Conservation (phyloP, 345 rosid genomes). For the Mangifera indica region DNA sequence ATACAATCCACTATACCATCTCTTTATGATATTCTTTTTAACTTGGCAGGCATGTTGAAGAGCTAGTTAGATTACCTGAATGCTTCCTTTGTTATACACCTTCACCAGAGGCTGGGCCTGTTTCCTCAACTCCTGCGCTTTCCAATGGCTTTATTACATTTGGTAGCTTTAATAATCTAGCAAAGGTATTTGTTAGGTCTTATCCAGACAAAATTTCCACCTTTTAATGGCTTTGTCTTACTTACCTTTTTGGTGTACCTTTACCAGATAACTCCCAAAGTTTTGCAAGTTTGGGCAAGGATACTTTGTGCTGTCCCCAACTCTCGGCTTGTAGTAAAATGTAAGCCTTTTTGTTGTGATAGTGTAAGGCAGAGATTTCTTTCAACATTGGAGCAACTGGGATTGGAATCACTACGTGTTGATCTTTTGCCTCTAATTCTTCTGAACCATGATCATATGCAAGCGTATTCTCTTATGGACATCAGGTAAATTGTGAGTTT, state of each 20-base stretch:
- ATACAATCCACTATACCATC: no score
- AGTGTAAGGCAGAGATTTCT: slow-evolving; percentile 91
- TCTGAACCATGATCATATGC: slow-evolving; percentile 98
- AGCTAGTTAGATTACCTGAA: slow-evolving; percentile 82
- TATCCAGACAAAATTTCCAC: slow-evolving; percentile 4
- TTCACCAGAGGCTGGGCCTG: slow-evolving; percentile 95
- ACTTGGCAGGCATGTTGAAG: slow-evolving; percentile 85
- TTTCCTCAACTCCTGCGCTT: slow-evolving; percentile 83
- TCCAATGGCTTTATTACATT: slow-evolving; percentile 94
- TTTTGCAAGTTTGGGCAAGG: slow-evolving; percentile 97
- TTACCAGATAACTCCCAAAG: slow-evolving; percentile 87
- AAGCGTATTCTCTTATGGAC: slow-evolving; percentile 98
- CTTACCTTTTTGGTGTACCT: slow-evolving; percentile 7
- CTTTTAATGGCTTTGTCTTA: neutral
- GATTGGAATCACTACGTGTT: slow-evolving; percentile 90
- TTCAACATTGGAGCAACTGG: slow-evolving; percentile 78
- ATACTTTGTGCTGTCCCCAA: slow-evolving; percentile 96
- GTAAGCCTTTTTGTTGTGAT: slow-evolving; percentile 98
- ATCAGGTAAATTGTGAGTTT: slow-evolving; percentile 63
- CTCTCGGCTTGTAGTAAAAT: slow-evolving; percentile 95
- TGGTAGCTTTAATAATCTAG: slow-evolving; percentile 99
- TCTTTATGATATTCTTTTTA: neutral
- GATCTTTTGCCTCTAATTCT: slow-evolving; percentile 98
- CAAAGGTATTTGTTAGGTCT: slow-evolving; percentile 60
- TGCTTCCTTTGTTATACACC: slow-evolving; percentile 98